Evolutionary conservation across 306 rosid species (phyloP).

Genomic region (Psophocarpus tetragonolobus): DNA sequence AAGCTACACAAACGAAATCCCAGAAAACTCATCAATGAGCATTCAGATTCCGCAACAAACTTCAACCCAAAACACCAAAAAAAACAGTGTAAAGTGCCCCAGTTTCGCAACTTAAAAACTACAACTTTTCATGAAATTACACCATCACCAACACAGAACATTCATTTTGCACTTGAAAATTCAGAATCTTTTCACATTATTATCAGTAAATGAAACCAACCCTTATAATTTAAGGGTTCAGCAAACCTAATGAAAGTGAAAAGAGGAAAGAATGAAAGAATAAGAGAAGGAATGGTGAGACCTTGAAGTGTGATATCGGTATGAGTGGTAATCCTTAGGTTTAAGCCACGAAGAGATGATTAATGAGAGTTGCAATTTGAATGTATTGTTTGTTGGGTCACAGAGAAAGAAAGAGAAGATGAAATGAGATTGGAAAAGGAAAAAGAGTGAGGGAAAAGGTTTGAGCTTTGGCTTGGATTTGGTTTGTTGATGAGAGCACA

Average conservation of each 20-base stretch:
- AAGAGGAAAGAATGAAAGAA: background rate
- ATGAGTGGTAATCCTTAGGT: background rate
- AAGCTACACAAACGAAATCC: background rate
- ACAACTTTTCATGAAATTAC: background rate
- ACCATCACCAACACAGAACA: background rate
- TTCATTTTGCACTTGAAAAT: background rate
- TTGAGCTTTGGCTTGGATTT: background rate
- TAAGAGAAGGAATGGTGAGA: slow-evolving; percentile 18
- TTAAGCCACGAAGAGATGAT: background rate
- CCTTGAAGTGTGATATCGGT: slow-evolving; percentile 17
- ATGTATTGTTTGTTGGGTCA: slow-evolving; percentile 7
- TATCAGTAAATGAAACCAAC: background rate
- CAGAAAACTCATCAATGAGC: background rate
- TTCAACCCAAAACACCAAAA: background rate
- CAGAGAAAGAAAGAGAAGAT: background rate
- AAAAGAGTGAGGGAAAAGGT: background rate
- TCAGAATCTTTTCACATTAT: background rate
- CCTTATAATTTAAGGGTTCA: background rate
- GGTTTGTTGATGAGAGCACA: background rate
- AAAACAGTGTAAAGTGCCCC: background rate
- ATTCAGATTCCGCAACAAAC: background rate
- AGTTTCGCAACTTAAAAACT: background rate
- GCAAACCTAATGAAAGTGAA: too few relatives aligned
- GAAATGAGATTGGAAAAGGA: background rate
- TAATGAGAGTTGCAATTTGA: background rate